Conservation (phyloP, 1,284 basidiomycete species). For the Calocybe gambosa region DNA sequence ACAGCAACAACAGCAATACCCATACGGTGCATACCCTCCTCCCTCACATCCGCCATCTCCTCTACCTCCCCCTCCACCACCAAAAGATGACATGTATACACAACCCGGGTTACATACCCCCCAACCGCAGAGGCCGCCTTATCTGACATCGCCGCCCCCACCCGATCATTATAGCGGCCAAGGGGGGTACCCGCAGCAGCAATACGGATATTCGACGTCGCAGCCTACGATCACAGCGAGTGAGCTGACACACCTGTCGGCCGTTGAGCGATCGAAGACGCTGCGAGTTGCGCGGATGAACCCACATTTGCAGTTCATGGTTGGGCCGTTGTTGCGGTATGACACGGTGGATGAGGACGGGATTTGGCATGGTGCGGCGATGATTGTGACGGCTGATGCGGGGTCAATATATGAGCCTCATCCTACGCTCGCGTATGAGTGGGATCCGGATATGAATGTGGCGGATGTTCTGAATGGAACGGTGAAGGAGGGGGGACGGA, state of each 20-base stretch:
- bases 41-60: slow-evolving; percentile 17
- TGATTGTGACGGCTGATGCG: slow-evolving; percentile 79
- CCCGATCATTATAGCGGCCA: slow-evolving; percentile 1
- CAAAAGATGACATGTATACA: slow-evolving; percentile 23
- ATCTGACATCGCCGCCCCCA: neutral
- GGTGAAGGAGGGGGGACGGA: neutral
- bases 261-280: slow-evolving; percentile 58
- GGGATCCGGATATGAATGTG: slow-evolving; percentile 51
- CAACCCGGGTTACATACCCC: slow-evolving; percentile 9
- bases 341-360: slow-evolving; percentile 78
- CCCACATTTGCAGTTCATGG: slow-evolving; percentile 72
- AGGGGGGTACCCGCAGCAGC: slow-evolving; percentile 14
- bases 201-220: slow-evolving; percentile 17
- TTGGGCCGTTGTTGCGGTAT: slow-evolving; percentile 86
- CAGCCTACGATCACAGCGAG: slow-evolving; percentile 29
- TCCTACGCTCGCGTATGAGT: slow-evolving; percentile 72
- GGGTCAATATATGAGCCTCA: slow-evolving; percentile 76
- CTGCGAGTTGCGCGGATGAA: slow-evolving; percentile 57
- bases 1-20: neutral
- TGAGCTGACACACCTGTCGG: slow-evolving; percentile 44
- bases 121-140: slow-evolving; percentile 5
- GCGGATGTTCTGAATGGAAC: slow-evolving; percentile 9
- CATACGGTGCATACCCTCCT: neutral
- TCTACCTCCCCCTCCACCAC: slow-evolving; percentile 30
- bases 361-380: slow-evolving; percentile 83